phyloP scores from a whole-genome alignment of 2,329 filamentous ascomycete species.

The Colletotrichum lindemuthianum region DNA sequence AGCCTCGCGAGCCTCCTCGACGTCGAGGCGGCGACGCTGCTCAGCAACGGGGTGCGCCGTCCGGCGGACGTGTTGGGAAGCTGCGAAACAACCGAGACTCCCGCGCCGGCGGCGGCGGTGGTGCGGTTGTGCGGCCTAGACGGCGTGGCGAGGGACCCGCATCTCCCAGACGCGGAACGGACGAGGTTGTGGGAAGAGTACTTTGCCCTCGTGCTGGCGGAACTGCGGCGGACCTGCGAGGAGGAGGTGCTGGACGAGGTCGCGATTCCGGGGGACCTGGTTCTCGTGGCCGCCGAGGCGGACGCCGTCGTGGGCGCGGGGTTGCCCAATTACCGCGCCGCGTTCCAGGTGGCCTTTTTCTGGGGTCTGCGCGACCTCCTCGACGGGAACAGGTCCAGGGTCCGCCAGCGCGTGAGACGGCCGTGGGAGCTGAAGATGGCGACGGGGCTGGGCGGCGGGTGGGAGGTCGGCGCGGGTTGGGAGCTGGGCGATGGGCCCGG shows the following conservation, averaged over 20 bases:
- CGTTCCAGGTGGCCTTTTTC: background rate
- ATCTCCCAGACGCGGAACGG: background rate
- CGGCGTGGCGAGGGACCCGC: background rate
- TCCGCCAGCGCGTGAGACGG: background rate
- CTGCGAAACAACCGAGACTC: background rate
- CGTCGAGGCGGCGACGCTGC: background rate
- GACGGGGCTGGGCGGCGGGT: background rate
- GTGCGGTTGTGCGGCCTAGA: background rate
- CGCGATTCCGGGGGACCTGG: background rate
- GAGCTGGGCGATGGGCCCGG: background rate
- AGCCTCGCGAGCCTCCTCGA: background rate
- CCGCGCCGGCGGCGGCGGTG: background rate
- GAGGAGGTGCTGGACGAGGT: constrained; percentile 7
- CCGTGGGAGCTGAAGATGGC: background rate
- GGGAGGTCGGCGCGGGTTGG: constrained; percentile 17
- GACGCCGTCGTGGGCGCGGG: constrained; percentile 3
- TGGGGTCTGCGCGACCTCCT: background rate
- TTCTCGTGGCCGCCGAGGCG: background rate
- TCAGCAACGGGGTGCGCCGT: background rate
- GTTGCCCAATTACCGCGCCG: background rate
- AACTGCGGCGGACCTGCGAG: constrained; percentile 1
- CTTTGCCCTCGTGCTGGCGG: background rate
- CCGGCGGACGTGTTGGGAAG: constrained; percentile 1
- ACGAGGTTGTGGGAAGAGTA: background rate
- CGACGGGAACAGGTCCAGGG: background rate